phyloP scores from a whole-genome alignment of 1,284 basidiomycete species.

The Wolfiporia cocos region DNA sequence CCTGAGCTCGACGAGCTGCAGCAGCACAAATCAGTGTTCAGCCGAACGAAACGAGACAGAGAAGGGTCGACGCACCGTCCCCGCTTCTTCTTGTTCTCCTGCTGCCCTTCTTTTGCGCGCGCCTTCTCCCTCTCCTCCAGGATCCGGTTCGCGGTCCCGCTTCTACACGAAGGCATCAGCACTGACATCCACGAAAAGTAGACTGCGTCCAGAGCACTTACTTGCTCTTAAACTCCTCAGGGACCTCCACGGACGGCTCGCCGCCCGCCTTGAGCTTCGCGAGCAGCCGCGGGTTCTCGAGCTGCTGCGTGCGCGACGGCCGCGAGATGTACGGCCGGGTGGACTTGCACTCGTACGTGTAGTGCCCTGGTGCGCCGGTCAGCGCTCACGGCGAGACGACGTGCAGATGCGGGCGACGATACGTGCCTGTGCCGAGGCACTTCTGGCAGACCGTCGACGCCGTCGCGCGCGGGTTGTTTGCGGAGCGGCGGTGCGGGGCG shows the following conservation, averaged over 20 bases:
- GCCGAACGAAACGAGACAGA: neutral
- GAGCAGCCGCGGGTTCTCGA: slow-evolving; percentile 63
- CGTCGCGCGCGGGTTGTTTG: slow-evolving; percentile 54
- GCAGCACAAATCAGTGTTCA: neutral
- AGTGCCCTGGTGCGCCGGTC: slow-evolving; percentile 49
- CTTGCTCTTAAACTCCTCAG: slow-evolving; percentile 78
- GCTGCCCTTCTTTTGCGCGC: slow-evolving; percentile 40
- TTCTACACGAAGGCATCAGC: slow-evolving; percentile 32
- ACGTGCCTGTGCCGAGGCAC: slow-evolving; percentile 58
- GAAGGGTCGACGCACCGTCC: slow-evolving; percentile 39
- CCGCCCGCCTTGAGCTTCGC: slow-evolving; percentile 61
- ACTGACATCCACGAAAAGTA: neutral
- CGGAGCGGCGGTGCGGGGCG: slow-evolving; percentile 61
- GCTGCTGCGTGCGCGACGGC: slow-evolving; percentile 69
- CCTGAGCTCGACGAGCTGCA: slow-evolving; percentile 5
- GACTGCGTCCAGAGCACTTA: slow-evolving; percentile 26
- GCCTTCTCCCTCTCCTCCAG: slow-evolving; percentile 71
- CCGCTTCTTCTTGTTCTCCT: slow-evolving; percentile 40
- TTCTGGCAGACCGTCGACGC: slow-evolving; percentile 72
- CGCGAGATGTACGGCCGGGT: slow-evolving; percentile 68
- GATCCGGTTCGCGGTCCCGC: slow-evolving; percentile 68
- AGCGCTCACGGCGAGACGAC: neutral
- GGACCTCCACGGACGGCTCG: slow-evolving; percentile 68
- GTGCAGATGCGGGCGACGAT: neutral
- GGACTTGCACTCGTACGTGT: slow-evolving; percentile 73